These are phyloP conservation scores for Pleodorina starrii DNA, from an alignment of 139 green algal species.

Conservation along the genomic window DNA sequence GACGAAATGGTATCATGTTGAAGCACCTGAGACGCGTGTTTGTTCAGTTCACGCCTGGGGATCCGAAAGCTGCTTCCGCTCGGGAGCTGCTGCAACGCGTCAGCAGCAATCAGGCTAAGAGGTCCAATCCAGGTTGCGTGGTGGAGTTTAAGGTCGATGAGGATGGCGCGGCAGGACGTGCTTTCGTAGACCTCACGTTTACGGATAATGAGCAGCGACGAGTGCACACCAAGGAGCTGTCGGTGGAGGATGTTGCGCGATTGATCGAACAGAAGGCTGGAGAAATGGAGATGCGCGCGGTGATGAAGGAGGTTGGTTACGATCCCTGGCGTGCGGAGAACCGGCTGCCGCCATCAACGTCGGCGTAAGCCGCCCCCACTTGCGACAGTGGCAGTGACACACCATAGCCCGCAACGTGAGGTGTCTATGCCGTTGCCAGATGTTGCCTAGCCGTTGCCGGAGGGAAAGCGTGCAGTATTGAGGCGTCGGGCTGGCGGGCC, in stretches of 20 bases:
- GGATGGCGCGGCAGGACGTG: neutral
- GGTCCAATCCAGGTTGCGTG: constrained; percentile 63
- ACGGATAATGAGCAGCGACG: constrained; percentile 58
- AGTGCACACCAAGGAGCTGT: constrained; percentile 54
- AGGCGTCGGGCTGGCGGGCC: no score
- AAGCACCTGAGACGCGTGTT: constrained; percentile 65
- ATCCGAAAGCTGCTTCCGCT: constrained; percentile 47
- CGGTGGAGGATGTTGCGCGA: constrained; percentile 49
- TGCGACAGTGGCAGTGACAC: no score
- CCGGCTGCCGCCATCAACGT: constrained; percentile 28
- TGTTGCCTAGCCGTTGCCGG: no score
- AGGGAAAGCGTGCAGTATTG: no score
- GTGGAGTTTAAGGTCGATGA: constrained; percentile 67
- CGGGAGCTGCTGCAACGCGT: constrained; percentile 68
- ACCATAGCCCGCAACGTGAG: no score
- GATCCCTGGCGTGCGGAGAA: constrained; percentile 53
- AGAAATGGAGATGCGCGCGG: constrained; percentile 55
- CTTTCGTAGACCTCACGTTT: constrained; percentile 68
- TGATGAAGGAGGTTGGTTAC: constrained; percentile 56
- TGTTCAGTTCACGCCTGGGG: constrained; percentile 60
- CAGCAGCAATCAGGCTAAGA: constrained; percentile 55
- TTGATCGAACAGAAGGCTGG: constrained; percentile 61
- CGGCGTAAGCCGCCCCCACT: neutral
- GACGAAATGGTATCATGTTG: constrained; percentile 24
- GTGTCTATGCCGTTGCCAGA: no score